Evolutionary conservation across 2,329 filamentous ascomycete genomes (phyloP).

Genomic region (Venturia carpophila): DNA sequence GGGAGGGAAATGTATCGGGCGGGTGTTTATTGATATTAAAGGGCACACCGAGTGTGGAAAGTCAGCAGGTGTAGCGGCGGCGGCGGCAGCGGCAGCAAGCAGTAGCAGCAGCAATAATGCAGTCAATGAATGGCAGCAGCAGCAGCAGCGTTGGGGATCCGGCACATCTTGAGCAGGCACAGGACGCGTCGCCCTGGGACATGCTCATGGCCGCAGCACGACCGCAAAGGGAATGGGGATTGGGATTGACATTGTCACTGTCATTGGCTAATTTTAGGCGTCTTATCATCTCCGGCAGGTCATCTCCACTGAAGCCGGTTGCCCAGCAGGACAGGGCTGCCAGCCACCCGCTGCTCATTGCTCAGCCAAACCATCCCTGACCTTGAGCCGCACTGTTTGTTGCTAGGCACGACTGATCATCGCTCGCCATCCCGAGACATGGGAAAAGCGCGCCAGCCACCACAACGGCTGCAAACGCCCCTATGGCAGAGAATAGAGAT

Average conservation of each 20-base stretch:
- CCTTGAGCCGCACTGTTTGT: background rate
- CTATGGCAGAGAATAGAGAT: background rate
- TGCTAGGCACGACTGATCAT: background rate
- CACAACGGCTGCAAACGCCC: background rate
- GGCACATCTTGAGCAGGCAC: background rate
- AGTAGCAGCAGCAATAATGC: background rate
- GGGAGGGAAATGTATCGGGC: background rate
- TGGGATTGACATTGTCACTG: background rate
- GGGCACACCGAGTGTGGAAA: background rate
- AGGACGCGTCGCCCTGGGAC: background rate
- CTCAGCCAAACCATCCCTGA: background rate
- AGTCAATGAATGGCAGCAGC: no score
- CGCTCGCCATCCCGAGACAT: background rate
- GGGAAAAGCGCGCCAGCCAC: slow-evolving; percentile 7
- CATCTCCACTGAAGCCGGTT: no score
- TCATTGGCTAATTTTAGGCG: background rate
- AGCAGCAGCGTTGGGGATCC: background rate
- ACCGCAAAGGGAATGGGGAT: no score
- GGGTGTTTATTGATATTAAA: background rate
- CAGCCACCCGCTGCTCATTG: background rate
- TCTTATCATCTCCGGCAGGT: slow-evolving; percentile 1
- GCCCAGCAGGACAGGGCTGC: background rate
- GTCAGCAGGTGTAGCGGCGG: no score
- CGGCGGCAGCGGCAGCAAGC: no score
- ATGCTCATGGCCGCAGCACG: background rate